Base-by-base conservation (phyloP, 148 eudicot species). In the Fagopyrum esculentum region DNA sequence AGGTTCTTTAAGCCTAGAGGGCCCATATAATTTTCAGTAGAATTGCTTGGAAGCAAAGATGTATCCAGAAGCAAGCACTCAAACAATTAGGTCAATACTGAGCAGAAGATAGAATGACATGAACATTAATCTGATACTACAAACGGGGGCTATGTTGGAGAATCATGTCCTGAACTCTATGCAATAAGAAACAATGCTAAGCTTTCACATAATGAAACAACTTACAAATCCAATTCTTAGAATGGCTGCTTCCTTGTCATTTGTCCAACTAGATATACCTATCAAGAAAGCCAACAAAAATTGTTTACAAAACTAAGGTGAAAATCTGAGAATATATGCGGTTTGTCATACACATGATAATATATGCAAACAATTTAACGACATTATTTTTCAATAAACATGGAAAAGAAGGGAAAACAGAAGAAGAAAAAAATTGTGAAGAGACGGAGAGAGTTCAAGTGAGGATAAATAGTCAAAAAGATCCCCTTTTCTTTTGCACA, bases 221-320 rank as follows among this genome's bases (percentile, higher is more conserved):
- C 90, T 73, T 88, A 93, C 96, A 85, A 81, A 84, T 79, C 98
- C 93, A 79, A 93, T 43, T 80, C 96, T 93, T 82, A 93, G 83
- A 77, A 77, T 77, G 73, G 80, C 74, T 66, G 92, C 94, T 72
- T 93, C 93, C 77, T 84, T 86, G 88, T 88, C 93, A 89, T 81
- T 82, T 55, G 78, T 86, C 92, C 93, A 90, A 52, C 59, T 45
- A 29, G 86, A 71, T 73, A 82, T 60, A 73, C 90, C 98, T 93
- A 81, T 69, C 46, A 40, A 1, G 71, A 66, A 66, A 66, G 6
- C 46, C 40, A 66, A 6, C 68, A 35, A 57, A 68, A 9, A 13
- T 35, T 15, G 47, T 6, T 66, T 66, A 40, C 4, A 66, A 5
- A 66, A 66, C 17, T 43, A 17, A 43, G 71, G 47, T 66, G 30